A percentile compares a stretch with the other conserved stretches of the same genome.
These are phyloP conservation scores for Dryas integrifolia DNA, from an alignment of 331 rosid genomes.

Conservation along the genomic window DNA sequence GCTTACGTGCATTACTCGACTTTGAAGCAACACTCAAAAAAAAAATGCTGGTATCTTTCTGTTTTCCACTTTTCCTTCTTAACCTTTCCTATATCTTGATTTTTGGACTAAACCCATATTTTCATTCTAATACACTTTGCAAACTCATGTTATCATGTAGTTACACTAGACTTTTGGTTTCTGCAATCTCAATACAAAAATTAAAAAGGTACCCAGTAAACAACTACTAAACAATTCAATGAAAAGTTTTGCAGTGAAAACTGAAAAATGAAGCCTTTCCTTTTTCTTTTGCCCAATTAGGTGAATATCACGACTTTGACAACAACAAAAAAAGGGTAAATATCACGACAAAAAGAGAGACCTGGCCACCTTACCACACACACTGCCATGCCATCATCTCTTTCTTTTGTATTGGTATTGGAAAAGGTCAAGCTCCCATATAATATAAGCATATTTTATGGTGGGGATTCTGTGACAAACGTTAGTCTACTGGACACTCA, in stretches of 20 bases:
- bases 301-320: conserved; percentile 42
- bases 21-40: neutral
- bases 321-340: conserved; percentile 16
- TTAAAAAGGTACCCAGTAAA: conserved; percentile 21
- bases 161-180: conserved; percentile 18
- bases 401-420: conserved; percentile 53
- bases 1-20: too few relatives aligned
- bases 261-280: conserved; percentile 35
- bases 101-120: neutral
- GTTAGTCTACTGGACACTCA: conserved; percentile 56
- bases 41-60: neutral
- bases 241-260: conserved; percentile 29
- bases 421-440: conserved; percentile 29
- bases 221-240: conserved; percentile 23
- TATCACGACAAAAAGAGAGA: conserved; percentile 57
- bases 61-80: neutral
- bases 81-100: neutral
- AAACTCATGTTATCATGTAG: neutral
- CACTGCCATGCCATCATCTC: neutral
- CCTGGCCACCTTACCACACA: conserved; percentile 38
- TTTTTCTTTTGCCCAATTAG: conserved; percentile 34
- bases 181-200: conserved; percentile 15
- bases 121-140: neutral
- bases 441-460: conserved; percentile 30
- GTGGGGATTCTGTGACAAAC: conserved; percentile 89